These are phyloP conservation scores for Gelatoporia subvermispora DNA, from an alignment of 768 basidiomycete species.

Conservation along the genomic window DNA sequence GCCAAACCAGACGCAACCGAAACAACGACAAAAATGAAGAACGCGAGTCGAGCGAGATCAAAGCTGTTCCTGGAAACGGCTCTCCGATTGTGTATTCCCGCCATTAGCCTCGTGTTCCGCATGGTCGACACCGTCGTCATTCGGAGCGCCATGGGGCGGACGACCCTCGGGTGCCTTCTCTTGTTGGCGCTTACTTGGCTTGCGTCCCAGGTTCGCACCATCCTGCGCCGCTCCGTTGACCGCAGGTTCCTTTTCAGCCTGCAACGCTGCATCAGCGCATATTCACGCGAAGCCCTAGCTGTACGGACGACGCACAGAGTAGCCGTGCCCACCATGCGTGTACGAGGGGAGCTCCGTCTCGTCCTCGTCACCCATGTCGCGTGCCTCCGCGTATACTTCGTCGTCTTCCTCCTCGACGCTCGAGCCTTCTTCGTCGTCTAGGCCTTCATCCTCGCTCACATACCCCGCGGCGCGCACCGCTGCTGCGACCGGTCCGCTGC, in stretches of 20 bases:
- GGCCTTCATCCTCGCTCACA: conserved; percentile 69
- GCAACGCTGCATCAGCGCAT: conserved; percentile 6
- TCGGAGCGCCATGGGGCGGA: conserved; percentile 26
- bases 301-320: conserved; percentile 14
- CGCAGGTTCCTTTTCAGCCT: conserved; percentile 45
- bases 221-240: conserved; percentile 17
- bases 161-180: conserved; percentile 72
- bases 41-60: conserved; percentile 3
- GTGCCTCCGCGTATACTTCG: conserved; percentile 44
- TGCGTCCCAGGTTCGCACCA: conserved; percentile 33
- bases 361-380: conserved; percentile 30
- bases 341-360: conserved; percentile 57
- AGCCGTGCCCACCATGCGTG: conserved; percentile 38
- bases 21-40: too few relatives aligned
- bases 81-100: conserved; percentile 19
- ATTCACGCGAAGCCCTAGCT: conserved; percentile 24
- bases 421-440: conserved; percentile 58
- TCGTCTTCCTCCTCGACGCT: conserved; percentile 54
- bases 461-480: conserved; percentile 90
- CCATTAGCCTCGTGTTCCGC: conserved; percentile 4
- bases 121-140: conserved; percentile 14
- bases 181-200: conserved; percentile 55
- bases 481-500: conserved; percentile 87
- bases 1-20: too few relatives aligned
- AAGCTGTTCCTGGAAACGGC: conserved; percentile 21